Evolutionary conservation across 371 early-diverging fungal species (phyloP), one percentile per base, ranked within the genome.

Genomic region (Mucor sp.): DNA sequence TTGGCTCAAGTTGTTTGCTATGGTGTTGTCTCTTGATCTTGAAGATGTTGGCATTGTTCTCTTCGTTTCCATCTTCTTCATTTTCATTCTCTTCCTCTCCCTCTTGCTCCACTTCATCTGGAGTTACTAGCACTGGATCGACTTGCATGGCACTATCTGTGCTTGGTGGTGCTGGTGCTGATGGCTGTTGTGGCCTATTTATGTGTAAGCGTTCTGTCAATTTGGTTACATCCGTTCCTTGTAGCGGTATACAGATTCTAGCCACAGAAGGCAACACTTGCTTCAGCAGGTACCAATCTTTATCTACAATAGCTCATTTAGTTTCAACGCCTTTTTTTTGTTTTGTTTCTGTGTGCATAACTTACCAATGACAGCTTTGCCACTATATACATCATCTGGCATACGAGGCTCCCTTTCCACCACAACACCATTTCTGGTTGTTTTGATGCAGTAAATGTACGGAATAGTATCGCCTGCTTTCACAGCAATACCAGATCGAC

Each of bases 181-280:
- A 4, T 15, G 32, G 5, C 28, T 15, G 32, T n/a, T 30, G 17
- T 30, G 12, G 32, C 27, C 4, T 56, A 14, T 30, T 56, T 1
- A 15, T 32, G 14, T 27, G 28, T 21, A 97, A 79, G 65, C 88
- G 90, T 12, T 86, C 85, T 4, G 95, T 92, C 15, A 97, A 66
- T 6, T 83, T 78, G 2, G 80, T 75, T 50, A 79, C 74, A 63
- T 93, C 90, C 1, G 92, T 94, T 56, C 89, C 94, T 32, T 91
- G 88, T 11, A 97, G 88, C 3, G 90, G 93, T 58, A 82, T 88
- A 32, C 94, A 90, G 43, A 97, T 75, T 56, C 97, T 89, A 0
- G 85, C 80, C 25, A 98, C 75, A 4, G 98, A 95, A 6, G 99
- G 97, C 43, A 95, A 86, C 0, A 99, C 87, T 79, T 99, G 99